These are phyloP conservation scores for Microsporum audouinii DNA, from an alignment of 2,329 filamentous ascomycete genomes.

Conservation along the genomic window DNA sequence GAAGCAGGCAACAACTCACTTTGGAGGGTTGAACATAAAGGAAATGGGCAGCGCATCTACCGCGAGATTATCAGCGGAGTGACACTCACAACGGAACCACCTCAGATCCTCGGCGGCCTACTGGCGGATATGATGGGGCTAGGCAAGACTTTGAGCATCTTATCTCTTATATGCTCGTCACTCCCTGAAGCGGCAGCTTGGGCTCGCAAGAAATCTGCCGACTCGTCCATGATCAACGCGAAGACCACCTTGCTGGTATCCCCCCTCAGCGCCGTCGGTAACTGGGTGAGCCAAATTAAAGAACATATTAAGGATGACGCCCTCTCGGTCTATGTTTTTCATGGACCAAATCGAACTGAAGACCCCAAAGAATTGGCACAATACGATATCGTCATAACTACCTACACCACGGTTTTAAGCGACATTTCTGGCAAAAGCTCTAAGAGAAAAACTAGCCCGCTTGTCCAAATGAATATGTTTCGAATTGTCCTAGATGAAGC, in stretches of 20 bases:
- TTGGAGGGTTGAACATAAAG: slow-evolving; percentile 55
- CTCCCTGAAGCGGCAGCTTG: slow-evolving; percentile 53
- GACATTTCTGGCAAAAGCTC: slow-evolving; percentile 58
- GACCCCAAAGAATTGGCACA: slow-evolving; percentile 56
- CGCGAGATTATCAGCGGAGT: slow-evolving; percentile 78
- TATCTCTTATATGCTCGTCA: slow-evolving; percentile 63
- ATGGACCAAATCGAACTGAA: slow-evolving; percentile 64
- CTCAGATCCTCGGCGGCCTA: slow-evolving; percentile 60
- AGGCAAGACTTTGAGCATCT: slow-evolving; percentile 76
- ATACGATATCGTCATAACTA: slow-evolving; percentile 81
- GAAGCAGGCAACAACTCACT: slow-evolving; percentile 59
- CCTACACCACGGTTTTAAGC: slow-evolving; percentile 76
- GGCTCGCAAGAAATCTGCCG: slow-evolving; percentile 42
- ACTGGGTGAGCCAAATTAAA: slow-evolving; percentile 89
- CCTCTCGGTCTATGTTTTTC: slow-evolving; percentile 71
- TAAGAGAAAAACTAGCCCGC: slow-evolving; percentile 48
- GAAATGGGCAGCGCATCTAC: slow-evolving; percentile 52
- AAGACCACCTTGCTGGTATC: slow-evolving; percentile 77
- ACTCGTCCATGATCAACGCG: slow-evolving; percentile 44
- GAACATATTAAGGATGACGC: slow-evolving; percentile 58
- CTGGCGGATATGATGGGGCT: slow-evolving; percentile 80
- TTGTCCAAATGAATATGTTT: slow-evolving; percentile 80
- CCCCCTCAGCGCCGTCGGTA: slow-evolving; percentile 79
- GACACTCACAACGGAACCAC: slow-evolving; percentile 47
- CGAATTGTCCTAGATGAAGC: slow-evolving; percentile 90